Percentiles rank a stretch among this genome's conserved stretches.
Evolutionary conservation across 1,284 basidiomycete genomes (phyloP).

Genomic region (Mycena citricolor): DNA sequence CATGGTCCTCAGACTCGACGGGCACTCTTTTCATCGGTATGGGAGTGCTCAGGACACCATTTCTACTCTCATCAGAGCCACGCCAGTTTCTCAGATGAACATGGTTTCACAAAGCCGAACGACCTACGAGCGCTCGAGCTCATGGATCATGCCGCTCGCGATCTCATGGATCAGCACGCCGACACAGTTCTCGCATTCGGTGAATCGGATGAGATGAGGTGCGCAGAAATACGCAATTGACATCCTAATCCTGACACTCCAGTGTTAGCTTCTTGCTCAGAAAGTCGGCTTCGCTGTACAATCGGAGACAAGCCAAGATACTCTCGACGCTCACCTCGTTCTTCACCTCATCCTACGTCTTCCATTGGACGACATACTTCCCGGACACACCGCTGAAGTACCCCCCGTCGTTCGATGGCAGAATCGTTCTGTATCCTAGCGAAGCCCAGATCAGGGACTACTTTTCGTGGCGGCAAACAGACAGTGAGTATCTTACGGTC

Average conservation of each 20-base stretch:
- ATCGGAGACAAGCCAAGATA: slow-evolving; percentile 87
- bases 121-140: slow-evolving; percentile 83
- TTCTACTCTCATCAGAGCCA: not conserved
- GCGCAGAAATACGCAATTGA: slow-evolving; percentile 24
- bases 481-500: slow-evolving; percentile 10
- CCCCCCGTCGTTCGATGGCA: slow-evolving; percentile 91
- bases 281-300: slow-evolving; percentile 76
- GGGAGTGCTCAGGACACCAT: slow-evolving; percentile 24
- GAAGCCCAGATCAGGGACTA: slow-evolving; percentile 82
- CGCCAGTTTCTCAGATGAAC: slow-evolving; percentile 79
- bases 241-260: not conserved
- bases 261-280: slow-evolving; percentile 79
- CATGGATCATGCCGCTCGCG: slow-evolving; percentile 89
- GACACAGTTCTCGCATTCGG: slow-evolving; percentile 90
- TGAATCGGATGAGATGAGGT: slow-evolving; percentile 98
- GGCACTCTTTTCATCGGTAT: slow-evolving; percentile 92
- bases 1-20: slow-evolving; percentile 88
- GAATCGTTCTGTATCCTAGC: slow-evolving; percentile 83
- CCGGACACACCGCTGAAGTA: slow-evolving; percentile 70
- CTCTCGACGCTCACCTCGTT: slow-evolving; percentile 85
- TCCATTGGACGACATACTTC: slow-evolving; percentile 82
- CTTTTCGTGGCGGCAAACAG: slow-evolving; percentile 64
- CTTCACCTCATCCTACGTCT: slow-evolving; percentile 92
- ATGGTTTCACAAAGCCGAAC: slow-evolving; percentile 89
- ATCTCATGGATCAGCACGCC: slow-evolving; percentile 79